Conservation (phyloP, 148 eudicot species). For the Rhododendron kiyosumense region DNA sequence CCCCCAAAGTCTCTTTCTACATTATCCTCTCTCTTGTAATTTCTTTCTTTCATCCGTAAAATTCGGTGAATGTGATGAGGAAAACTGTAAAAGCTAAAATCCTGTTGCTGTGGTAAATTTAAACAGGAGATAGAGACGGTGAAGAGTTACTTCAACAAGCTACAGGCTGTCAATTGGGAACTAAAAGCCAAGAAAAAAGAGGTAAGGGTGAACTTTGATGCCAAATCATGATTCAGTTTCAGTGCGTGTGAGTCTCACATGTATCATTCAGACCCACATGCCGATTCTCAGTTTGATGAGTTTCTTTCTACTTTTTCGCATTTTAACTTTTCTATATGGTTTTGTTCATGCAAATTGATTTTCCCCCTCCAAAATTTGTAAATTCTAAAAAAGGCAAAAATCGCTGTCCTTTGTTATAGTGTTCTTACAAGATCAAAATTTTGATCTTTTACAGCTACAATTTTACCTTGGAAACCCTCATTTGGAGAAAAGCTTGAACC, state of each 20-base stretch:
- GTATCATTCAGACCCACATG: neutral
- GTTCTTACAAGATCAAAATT: neutral
- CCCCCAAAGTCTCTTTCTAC: conserved; percentile 8
- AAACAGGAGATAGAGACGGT: conserved; percentile 27
- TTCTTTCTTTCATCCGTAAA: neutral
- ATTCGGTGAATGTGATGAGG: neutral
- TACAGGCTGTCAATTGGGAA: conserved; percentile 14
- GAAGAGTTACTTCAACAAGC: conserved; percentile 13
- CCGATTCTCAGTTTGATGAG: no score
- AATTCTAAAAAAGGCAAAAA: neutral
- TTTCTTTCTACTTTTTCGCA: neutral
- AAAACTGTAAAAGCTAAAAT: neutral
- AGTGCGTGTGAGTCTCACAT: neutral
- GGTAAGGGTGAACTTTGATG: conserved; percentile 8
- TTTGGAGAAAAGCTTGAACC: neutral
- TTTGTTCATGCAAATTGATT: neutral
- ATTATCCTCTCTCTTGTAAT: conserved; percentile 4
- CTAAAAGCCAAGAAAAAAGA: conserved; percentile 18
- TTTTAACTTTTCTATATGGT: neutral
- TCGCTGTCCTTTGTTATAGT: neutral
- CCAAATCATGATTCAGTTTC: neutral
- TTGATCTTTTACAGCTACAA: neutral
- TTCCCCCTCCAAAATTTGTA: no score
- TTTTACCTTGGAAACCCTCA: neutral
- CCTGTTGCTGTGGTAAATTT: neutral